Percentiles rank a stretch among this genome's conserved stretches.
Evolutionary conservation across 2,329 filamentous ascomycete genomes (phyloP).

Genomic region (Talaromyces islandicus): DNA sequence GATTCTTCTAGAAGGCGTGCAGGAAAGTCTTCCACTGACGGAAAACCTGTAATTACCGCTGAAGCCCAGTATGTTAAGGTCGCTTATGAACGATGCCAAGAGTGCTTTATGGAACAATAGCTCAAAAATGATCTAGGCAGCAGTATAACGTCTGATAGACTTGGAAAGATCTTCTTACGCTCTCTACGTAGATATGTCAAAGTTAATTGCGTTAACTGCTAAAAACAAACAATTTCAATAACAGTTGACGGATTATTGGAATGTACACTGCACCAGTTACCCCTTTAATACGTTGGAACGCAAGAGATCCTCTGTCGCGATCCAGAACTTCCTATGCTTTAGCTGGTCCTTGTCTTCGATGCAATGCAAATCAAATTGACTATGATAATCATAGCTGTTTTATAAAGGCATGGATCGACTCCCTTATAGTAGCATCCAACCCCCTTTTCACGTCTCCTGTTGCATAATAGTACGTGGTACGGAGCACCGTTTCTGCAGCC

Average conservation of each 20-base stretch:
- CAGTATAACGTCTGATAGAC: neutral
- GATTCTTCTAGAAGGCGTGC: neutral
- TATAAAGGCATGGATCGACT: neutral
- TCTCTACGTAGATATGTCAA: conserved; percentile 25
- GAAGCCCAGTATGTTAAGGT: neutral
- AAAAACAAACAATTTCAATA: neutral
- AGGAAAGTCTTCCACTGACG: neutral
- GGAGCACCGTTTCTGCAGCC: neutral
- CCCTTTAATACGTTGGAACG: neutral
- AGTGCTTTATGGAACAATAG: neutral
- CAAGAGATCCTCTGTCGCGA: neutral
- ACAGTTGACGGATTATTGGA: neutral
- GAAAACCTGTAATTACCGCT: neutral
- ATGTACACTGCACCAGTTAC: neutral
- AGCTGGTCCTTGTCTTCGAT: neutral
- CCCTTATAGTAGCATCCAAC: neutral
- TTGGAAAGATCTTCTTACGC: neutral
- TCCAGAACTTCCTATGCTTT: neutral
- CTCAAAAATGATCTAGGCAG: neutral
- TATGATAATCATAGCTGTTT: neutral
- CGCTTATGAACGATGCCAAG: neutral
- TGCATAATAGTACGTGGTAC: neutral
- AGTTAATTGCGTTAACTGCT: neutral
- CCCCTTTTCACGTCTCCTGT: neutral
- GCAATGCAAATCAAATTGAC: neutral